Evolutionary conservation across 495 filamentous ascomycete genomes (phyloP).

Genomic region (Arthonia radiata): DNA sequence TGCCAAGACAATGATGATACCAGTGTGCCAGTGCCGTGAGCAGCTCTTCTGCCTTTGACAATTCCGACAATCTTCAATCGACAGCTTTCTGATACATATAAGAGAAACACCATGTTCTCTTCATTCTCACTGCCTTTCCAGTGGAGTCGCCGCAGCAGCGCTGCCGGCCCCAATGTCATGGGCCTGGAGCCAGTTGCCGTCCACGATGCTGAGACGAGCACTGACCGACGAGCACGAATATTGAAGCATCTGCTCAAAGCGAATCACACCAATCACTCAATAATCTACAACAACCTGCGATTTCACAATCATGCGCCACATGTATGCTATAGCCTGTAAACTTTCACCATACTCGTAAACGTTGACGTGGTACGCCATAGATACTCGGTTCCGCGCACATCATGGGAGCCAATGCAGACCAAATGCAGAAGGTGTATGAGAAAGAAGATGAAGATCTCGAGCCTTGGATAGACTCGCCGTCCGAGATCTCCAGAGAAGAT

Average conservation of each 20-base stretch:
- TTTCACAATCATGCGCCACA: conserved; percentile 82
- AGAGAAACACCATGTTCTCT: too few species aligned
- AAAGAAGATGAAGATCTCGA: conserved; percentile 42
- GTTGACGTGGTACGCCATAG: conserved; percentile 15
- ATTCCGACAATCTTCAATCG: too few species aligned
- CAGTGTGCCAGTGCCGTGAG: too few species aligned
- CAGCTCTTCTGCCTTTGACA: too few species aligned
- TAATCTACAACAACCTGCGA: conserved; percentile 49
- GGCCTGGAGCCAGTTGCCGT: conserved; percentile 43
- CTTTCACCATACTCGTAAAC: background rate
- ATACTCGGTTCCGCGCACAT: conserved; percentile 61
- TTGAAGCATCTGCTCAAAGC: conserved; percentile 73
- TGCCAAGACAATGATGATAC: too few species aligned
- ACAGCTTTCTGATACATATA: too few species aligned
- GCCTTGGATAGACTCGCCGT: conserved; percentile 63
- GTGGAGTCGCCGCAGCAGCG: conserved; percentile 6
- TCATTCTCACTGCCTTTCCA: conserved; percentile 11
- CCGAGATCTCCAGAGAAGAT: conserved; percentile 55
- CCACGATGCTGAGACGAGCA: conserved; percentile 51
- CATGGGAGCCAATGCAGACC: conserved; percentile 43
- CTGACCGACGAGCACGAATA: conserved; percentile 54
- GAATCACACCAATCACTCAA: conserved; percentile 74
- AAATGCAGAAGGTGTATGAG: conserved; percentile 61
- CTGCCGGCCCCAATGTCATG: conserved; percentile 26
- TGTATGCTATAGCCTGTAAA: conserved; percentile 24